Evolutionary conservation across 345 rosid genomes (phyloP).

Genomic region (Sapria himalayana): DNA sequence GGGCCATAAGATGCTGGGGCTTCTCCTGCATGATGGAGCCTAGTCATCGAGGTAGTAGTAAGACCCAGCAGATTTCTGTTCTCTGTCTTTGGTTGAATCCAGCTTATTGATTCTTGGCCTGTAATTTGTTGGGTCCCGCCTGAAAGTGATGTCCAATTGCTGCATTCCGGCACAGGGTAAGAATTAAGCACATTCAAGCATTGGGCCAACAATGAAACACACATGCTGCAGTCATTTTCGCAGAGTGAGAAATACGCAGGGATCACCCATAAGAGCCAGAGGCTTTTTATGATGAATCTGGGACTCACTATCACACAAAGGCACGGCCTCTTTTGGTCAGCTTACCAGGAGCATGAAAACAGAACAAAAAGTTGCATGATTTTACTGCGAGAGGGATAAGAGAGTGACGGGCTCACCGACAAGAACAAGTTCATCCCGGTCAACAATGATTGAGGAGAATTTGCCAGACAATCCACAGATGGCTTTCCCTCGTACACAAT

Average conservation of each 20-base stretch:
- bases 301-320: too few species aligned
- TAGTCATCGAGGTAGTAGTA: constrained; percentile 85
- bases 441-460: constrained; percentile 80
- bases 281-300: too few species aligned
- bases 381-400: too few species aligned
- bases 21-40: too few species aligned
- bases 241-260: too few species aligned
- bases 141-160: constrained; percentile 85
- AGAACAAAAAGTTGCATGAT: neutral
- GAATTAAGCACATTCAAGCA: neutral
- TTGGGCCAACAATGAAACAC: too few species aligned
- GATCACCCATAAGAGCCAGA: too few species aligned
- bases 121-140: constrained; percentile 85
- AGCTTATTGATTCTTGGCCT: constrained; percentile 90
- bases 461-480: constrained; percentile 77
- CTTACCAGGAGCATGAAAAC: too few species aligned
- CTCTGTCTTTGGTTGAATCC: constrained; percentile 92
- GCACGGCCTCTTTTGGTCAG: too few species aligned
- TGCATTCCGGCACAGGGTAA: constrained; percentile 11
- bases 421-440: constrained; percentile 97
- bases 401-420: constrained; percentile 37
- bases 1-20: too few species aligned
- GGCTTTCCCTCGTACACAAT: constrained; percentile 87
- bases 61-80: constrained; percentile 87
- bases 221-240: too few species aligned